Evolutionary conservation across 129 eudicot species (phyloP), one percentile per base, ranked within the genome.

Genomic region (Logfia minima): DNA sequence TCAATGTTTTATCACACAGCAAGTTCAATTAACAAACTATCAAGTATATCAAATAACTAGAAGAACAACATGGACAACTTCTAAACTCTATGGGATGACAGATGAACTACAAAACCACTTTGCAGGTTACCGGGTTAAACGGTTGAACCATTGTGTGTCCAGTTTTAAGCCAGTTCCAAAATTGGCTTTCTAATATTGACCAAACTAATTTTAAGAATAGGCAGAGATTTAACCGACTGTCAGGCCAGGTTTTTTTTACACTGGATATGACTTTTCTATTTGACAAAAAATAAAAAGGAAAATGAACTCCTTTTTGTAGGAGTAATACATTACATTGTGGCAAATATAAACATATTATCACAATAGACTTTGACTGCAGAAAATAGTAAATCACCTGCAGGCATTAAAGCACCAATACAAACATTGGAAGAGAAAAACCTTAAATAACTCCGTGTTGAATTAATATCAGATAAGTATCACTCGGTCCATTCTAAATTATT

Each of bases 351-450:
- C 10, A 35, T 34, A 66, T 67, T 52, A 72, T 51, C 71, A 79
- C 55, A 52, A 79, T 59, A 79, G 5, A 71, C 29, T 51, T 71
- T 32, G 51, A 71, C 67, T 66, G 60, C 37, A 52, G 75, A 31
- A 71, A 48, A 79, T 72, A 79, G 39, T 72, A 63, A 23, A 72
- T 65, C 78, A 79, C 67, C 73, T 79, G 41, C 53, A 71, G 82
- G 8, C 65, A 62, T 65, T 6, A 28, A 64, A 64, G 37, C 5
- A 11, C 18, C 5, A 29, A 64, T 64, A 29, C 19, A 24, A 28
- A 13, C 22, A 64, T 3, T 13, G 0, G 8, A 17, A 31, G 41
- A 64, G 8, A 64, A 28, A 45, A 28, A 65, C 3, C 24, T 65
- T 16, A 29, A 31, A 65, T 9, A 56, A 58, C 11, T n/a, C 63